Evolutionary conservation across 2,329 filamentous ascomycete genomes (phyloP).

Genomic region (Aspergillus aculeatinus): DNA sequence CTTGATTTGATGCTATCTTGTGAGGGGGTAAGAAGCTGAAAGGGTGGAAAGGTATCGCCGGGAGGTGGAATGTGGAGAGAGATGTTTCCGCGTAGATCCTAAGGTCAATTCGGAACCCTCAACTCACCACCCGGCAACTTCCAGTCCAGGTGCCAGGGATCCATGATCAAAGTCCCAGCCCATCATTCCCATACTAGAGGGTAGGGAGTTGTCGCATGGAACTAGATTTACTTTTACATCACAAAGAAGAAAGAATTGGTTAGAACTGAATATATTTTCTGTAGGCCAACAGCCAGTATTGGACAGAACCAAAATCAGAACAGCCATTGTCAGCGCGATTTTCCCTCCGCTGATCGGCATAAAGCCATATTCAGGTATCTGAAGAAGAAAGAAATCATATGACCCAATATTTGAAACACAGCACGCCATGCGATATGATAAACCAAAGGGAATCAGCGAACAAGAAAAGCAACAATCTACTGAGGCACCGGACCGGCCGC

Average conservation of each 20-base stretch:
- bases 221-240: too few species aligned
- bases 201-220: too few species aligned
- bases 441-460: conserved; percentile 14
- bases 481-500: conserved; percentile 46
- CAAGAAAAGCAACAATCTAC: conserved; percentile 16
- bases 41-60: too few species aligned
- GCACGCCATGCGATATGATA: conserved; percentile 20
- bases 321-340: conserved; percentile 8
- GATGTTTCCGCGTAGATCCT: too few species aligned
- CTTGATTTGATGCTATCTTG: too few species aligned
- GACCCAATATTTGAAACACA: conserved; percentile 16
- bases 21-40: too few species aligned
- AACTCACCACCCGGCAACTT: too few species aligned
- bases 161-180: too few species aligned
- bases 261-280: neutral
- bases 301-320: neutral
- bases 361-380: conserved; percentile 9
- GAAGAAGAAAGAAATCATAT: conserved; percentile 11
- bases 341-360: conserved; percentile 9
- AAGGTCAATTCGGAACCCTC: too few species aligned
- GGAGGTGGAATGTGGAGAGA: too few species aligned
- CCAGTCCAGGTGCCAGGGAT: too few species aligned
- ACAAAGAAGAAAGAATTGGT: neutral
- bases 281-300: neutral
- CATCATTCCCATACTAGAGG: too few species aligned